Evolutionary conservation across 345 rosid species (phyloP), one percentile per base, ranked within the genome.

Genomic region (Moricandia arvensis): DNA sequence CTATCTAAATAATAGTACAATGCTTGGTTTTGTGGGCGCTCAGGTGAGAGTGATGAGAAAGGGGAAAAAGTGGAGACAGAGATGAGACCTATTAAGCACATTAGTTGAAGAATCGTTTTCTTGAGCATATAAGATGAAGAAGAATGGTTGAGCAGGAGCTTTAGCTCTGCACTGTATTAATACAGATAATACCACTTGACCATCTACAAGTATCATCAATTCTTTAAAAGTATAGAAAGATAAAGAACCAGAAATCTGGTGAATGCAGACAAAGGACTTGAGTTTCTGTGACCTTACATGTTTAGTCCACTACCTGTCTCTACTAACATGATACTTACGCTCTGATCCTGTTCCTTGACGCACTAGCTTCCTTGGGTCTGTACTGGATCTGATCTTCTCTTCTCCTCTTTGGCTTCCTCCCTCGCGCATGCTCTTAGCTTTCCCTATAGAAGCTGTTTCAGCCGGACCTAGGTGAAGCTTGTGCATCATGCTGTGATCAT

Each of bases 381-480:
- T 51, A 30, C 63, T 71, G 29, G 57, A 34, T 58, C 80, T 77
- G 61, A 27, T 65, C 26, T 29, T 77, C 15, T 71, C 65, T 41
- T 54, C 68, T 64, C 21, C 61, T 33, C 55, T 64, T 71, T 45
- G 66, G 55, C 76, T 10, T 77, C 53, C 68, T 71, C 57, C 68
- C 27, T 77, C 81, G 11, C 43, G 47, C 62, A 61, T 7, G 6
- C 53, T 59, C 30, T 63, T 69, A 43, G 79, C 53, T 74, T 64
- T 79, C 74, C 77, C 61, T 63, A 30, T 24, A 21, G 66, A 68
- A 54, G 59, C 58, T 74, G 79, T 68, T 68, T 73, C 79, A 31
- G 66, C 33, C 41, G 78, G 58, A 54, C 78, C 78, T 74, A 69
- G 69, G 34, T 74, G 54, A 60, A 79, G 77, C 78, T 79, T 73